Conservation (phyloP, 331 rosid genomes). For the Saraca asoca region DNA sequence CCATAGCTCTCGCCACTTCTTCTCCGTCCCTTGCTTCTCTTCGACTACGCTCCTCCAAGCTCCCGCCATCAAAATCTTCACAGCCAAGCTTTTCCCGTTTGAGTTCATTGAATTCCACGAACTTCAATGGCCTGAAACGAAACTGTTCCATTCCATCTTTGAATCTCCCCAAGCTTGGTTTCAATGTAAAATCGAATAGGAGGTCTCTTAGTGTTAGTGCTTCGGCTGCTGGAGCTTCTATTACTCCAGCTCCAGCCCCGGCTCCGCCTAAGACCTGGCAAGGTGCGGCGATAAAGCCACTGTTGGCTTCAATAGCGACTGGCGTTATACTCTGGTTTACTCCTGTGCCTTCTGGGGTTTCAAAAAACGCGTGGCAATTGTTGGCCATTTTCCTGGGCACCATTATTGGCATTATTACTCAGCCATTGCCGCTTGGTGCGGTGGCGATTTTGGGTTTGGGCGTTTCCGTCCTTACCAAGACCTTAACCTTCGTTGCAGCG, state of each 20-base stretch:
- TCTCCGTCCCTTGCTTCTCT: constrained; percentile 34
- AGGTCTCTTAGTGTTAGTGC: constrained; percentile 32
- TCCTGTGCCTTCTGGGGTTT: constrained; percentile 79
- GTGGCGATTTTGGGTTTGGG: constrained; percentile 87
- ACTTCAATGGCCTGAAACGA: constrained; percentile 24
- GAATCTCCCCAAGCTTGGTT: not conserved
- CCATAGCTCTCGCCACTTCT: constrained; percentile 44
- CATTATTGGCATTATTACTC: constrained; percentile 87
- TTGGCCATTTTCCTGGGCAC: constrained; percentile 88
- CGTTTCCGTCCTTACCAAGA: constrained; percentile 82
- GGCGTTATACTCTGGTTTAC: constrained; percentile 78
- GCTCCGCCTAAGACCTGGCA: constrained; percentile 63
- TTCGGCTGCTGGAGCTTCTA: constrained; percentile 28
- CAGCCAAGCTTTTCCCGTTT: not conserved
- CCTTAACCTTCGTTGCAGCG: constrained; percentile 79
- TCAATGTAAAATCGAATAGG: constrained; percentile 15
- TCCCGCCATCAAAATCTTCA: not conserved
- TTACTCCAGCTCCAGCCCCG: constrained; percentile 39
- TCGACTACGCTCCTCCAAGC: constrained; percentile 36
- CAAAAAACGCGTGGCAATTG: constrained; percentile 83
- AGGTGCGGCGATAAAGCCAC: constrained; percentile 80
- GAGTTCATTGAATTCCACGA: not conserved
- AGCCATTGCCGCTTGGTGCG: constrained; percentile 92
- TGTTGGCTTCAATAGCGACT: constrained; percentile 71
- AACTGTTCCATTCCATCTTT: not conserved